phyloP scores from a whole-genome alignment of 768 basidiomycete species.

The Pisolithus albus region DNA sequence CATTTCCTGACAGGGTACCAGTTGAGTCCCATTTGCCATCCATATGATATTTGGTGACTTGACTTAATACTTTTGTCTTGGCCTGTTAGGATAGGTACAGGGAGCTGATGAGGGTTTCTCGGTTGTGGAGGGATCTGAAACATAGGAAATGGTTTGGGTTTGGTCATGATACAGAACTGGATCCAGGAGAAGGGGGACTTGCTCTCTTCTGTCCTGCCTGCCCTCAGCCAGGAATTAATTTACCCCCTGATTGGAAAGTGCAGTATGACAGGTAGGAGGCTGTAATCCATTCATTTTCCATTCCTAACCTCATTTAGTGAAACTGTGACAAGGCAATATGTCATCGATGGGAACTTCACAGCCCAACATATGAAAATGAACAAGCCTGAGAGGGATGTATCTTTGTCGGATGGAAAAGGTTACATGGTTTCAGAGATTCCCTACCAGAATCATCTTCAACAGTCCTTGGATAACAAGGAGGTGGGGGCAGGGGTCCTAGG shows the following conservation, averaged over 20 bases:
- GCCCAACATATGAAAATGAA: slow-evolving; percentile 16
- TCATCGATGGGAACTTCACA: slow-evolving; percentile 10
- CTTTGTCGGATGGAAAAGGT: slow-evolving; percentile 19
- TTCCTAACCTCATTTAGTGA: neutral
- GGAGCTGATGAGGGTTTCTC: slow-evolving; percentile 6
- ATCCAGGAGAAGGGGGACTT: slow-evolving; percentile 3
- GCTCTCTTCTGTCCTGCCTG: slow-evolving; percentile 24
- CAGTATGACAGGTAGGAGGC: slow-evolving; percentile 3
- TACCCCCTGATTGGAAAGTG: slow-evolving; percentile 16
- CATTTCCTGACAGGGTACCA: neutral
- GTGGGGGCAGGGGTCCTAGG: neutral
- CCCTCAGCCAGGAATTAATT: slow-evolving; percentile 21
- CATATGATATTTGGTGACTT: no score
- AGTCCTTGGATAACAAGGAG: slow-evolving; percentile 3
- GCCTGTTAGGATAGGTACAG: slow-evolving; percentile 6
- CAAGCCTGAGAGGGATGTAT: slow-evolving; percentile 17
- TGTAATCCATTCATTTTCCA: neutral
- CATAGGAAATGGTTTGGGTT: slow-evolving; percentile 2
- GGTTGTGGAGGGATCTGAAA: slow-evolving; percentile 1
- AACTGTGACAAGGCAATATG: neutral
- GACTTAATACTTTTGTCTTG: no score
- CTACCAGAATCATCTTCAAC: slow-evolving; percentile 20
- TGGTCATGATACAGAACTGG: slow-evolving; percentile 3
- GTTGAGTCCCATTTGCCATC: no score
- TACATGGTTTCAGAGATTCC: slow-evolving; percentile 16